Base-by-base conservation (phyloP, 208 protist genomes). In the Leishmania arabica region DNA sequence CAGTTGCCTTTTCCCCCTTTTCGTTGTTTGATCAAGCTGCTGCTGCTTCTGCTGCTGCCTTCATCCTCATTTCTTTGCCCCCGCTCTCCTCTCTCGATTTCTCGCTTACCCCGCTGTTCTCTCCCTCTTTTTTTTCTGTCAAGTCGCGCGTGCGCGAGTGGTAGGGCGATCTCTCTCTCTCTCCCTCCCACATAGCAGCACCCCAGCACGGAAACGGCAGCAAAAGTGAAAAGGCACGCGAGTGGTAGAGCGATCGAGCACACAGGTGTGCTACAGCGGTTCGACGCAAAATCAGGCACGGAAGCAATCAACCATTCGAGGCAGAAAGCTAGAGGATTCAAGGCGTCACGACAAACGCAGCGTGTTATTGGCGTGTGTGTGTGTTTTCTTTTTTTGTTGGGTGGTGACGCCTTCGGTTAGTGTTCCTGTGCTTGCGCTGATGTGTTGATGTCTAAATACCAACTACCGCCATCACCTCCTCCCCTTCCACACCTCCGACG, bases 391-490 rank as follows among this genome's bases (percentile, higher is more conserved):
- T 62, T 0, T 64, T n/a, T 75, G 65, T 82, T 62, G 21, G 53
- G 15, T 13, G 21, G 27, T 58, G n/a, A 75, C 4, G 27, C 17
- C 21, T 31, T 58, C 15, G 6, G 27, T 40, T 31, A 8, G 70
- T 81, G 83, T 78, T 88, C 40, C 5, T 27, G 19, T 70, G 37
- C 40, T 69, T 49, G 65, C 37, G 40, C 65, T 42, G 15, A 17
- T 84, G 68, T 68, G 15, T 70, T 42, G 37, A n/a, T 47, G 37
- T 70, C 40, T 24, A 47, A 3, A 15, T 70, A 70, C 24, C 65
- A 42, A 70, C 37, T 15, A 47, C 65, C 4, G 21, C 40, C 40
- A 27, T 47, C 37, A 21, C 40, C 9, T 47, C 45, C 45, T 47
- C 64, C n/a, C 34, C 45, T 13, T 2, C 45, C 9, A 9, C 9